These are phyloP conservation scores for Bipolaris oryzae DNA, from an alignment of 2,329 filamentous ascomycete species.

Conservation along the genomic window DNA sequence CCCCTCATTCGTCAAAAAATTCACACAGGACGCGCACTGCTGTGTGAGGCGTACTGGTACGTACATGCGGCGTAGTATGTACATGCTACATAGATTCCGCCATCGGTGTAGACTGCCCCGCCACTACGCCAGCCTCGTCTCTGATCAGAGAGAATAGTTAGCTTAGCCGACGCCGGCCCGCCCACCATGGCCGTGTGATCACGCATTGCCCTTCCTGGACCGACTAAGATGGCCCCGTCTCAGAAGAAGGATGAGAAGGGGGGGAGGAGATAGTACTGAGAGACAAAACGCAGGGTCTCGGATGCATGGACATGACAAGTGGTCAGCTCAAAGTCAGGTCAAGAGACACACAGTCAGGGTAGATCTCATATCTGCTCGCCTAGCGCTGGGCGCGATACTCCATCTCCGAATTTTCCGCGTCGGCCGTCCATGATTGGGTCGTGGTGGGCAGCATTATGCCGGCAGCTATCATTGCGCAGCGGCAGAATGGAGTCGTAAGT, in stretches of 20 bases:
- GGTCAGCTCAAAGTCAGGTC: constrained; percentile 9
- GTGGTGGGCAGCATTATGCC: background rate
- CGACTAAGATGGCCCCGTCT: constrained; percentile 6
- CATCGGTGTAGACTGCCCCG: constrained; percentile 3
- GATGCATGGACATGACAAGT: constrained; percentile 10
- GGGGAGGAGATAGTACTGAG: background rate
- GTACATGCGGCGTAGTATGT: background rate
- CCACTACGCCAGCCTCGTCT: constrained; percentile 2
- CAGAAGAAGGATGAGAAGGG: background rate
- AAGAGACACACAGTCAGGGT: background rate
- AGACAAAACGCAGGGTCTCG: constrained; percentile 3
- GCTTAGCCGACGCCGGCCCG: constrained; percentile 10
- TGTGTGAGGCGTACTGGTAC: background rate
- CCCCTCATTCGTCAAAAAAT: constrained; percentile 3
- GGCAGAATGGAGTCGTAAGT: no score
- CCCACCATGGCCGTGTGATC: constrained; percentile 11
- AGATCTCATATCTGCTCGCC: background rate
- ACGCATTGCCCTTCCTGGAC: constrained; percentile 11
- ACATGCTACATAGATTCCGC: constrained; percentile 2
- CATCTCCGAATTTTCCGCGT: background rate
- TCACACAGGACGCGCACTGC: background rate
- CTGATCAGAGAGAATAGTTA: background rate
- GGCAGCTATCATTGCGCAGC: background rate
- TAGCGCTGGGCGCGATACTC: background rate
- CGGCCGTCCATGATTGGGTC: background rate